A percentile compares a stretch with the other conserved stretches of the same genome.
Conservation (phyloP, 768 basidiomycete genomes). For the Psilocybe subaeruginosa region DNA sequence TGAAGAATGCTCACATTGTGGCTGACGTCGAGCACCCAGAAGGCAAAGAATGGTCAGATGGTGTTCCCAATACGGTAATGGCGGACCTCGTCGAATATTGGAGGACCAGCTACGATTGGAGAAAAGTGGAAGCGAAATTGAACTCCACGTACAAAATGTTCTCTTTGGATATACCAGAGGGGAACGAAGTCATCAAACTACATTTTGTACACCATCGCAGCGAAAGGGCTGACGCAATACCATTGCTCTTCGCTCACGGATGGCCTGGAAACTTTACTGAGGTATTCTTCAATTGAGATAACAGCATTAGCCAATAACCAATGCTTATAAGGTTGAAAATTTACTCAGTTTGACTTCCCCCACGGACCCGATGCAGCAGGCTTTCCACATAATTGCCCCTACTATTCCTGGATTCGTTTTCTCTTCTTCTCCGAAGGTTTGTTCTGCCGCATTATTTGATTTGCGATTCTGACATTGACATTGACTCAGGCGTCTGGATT, state of each 20-base stretch:
- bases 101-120: constrained; percentile 52
- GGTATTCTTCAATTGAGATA: constrained; percentile 17
- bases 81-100: constrained; percentile 47
- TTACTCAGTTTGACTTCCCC: constrained; percentile 32
- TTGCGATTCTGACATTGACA: background rate
- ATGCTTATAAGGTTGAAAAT: constrained; percentile 25
- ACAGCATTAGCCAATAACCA: background rate
- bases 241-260: constrained; percentile 59
- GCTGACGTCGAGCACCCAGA: constrained; percentile 50
- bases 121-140: constrained; percentile 46
- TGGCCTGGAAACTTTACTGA: constrained; percentile 47
- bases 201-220: constrained; percentile 59
- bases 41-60: constrained; percentile 50
- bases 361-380: constrained; percentile 28
- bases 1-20: constrained; percentile 41
- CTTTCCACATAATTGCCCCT: constrained; percentile 36
- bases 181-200: constrained; percentile 46
- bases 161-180: constrained; percentile 50
- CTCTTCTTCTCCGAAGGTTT: constrained; percentile 32
- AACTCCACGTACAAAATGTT: constrained; percentile 54
- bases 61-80: constrained; percentile 43
- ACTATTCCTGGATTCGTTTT: constrained; percentile 36
- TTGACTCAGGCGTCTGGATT: constrained; percentile 27
- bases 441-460: background rate
- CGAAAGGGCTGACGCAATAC: constrained; percentile 40